A percentile compares a stretch with the other conserved stretches of the same genome.
phyloP scores from a whole-genome alignment of 495 filamentous ascomycete genomes.

The Aspergillus mulundensis region DNA sequence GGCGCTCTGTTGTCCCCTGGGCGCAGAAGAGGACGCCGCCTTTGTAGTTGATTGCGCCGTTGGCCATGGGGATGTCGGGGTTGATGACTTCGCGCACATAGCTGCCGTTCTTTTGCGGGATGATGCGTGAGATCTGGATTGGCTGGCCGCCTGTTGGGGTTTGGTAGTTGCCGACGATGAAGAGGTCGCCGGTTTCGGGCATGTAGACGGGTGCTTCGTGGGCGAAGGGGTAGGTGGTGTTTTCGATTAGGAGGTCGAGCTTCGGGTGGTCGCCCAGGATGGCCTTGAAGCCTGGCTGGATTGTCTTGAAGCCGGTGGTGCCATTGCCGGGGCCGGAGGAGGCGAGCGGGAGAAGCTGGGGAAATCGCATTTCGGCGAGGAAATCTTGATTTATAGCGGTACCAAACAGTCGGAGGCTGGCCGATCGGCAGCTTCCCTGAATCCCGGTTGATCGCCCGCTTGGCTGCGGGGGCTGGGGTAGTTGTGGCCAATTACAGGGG shows the following conservation, averaged over 20 bases:
- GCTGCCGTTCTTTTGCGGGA: constrained; percentile 15
- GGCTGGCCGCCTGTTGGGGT: constrained; percentile 15
- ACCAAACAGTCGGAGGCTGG: too few relatives aligned
- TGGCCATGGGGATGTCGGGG: constrained; percentile 49
- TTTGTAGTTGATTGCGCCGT: constrained; percentile 48
- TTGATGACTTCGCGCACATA: constrained; percentile 20
- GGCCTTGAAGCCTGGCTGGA: not conserved
- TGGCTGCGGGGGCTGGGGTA: too few relatives aligned
- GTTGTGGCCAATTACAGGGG: too few relatives aligned
- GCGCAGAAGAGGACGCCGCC: constrained; percentile 44
- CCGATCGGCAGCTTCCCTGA: too few relatives aligned
- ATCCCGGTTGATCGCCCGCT: too few relatives aligned
- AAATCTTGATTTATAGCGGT: not conserved
- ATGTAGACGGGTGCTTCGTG: constrained; percentile 59
- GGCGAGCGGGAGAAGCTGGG: not conserved
- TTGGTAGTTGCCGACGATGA: constrained; percentile 48
- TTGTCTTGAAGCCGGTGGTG: not conserved
- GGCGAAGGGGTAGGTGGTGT: constrained; percentile 44
- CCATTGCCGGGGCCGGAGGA: not conserved
- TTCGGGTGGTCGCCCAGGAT: constrained; percentile 28
- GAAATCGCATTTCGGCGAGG: not conserved
- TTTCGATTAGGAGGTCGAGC: constrained; percentile 28
- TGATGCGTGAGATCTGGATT: constrained; percentile 34
- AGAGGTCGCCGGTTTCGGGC: constrained; percentile 39
- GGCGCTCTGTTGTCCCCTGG: constrained; percentile 45